Evolutionary conservation across 2,329 filamentous ascomycete species (phyloP), one percentile per base, ranked within the genome.

Genomic region (Tolypocladium capitatum): DNA sequence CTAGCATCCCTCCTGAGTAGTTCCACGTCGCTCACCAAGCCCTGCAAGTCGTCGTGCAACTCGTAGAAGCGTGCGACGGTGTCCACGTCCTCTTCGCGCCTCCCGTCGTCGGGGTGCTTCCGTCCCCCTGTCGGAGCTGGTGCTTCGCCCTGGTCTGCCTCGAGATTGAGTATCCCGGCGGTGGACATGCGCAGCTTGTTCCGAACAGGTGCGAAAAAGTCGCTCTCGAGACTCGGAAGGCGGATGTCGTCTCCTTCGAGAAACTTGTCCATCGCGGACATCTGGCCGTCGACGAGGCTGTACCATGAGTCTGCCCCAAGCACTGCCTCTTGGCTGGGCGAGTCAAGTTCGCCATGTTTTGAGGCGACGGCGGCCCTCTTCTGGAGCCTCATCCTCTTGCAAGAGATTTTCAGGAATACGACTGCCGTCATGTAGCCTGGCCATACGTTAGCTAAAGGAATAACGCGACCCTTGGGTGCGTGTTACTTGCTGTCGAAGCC

Each of bases 401-500:
- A 56, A 9, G 51, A 45, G 33, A 53, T 48, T 45, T 66, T 67
- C 45, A 65, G 49, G 42, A 71, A 67, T 1, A 71, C 56, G 11
- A 65, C 57, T 0, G 67, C 68, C 0, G 70, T 72, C 60, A 72
- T 70, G 53, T 56, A 67, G 49, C 67, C 67, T 65, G 16, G 3
- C 1, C 27, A 7, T 41, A 8, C 11, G 20, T 41, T 24, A 27
- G 36, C 36, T 5, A 14, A 13, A 11, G 11, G 5, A 32, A 32
- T 5, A 14, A 7, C 6, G 5, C 6, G 5, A 14, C 31, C 6
- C 1, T 14, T 7, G 13, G 16, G 4, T 14, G 31, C 5, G 31
- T 13, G 11, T 16, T 4, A 32, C 62, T 56, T 58, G 68, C 75
- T 80, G 57, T 83, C 79, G 52, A 71, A 83, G 13, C 78, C 80